Evolutionary conservation across 345 rosid species (phyloP).

Genomic region (Psidium guajava): DNA sequence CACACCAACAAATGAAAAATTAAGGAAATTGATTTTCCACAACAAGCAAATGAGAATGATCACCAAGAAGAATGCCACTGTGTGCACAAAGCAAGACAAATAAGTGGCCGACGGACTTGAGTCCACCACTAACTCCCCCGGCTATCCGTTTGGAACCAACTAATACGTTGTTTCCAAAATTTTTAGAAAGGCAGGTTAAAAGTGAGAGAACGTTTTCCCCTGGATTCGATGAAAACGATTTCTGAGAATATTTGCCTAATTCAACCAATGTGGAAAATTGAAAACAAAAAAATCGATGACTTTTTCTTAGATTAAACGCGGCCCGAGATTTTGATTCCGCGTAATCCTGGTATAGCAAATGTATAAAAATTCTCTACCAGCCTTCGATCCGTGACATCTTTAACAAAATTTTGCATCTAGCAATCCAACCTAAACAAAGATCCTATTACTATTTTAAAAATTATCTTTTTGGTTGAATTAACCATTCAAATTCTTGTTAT

Average conservation of each 20-base stretch:
- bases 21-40: too few relatives aligned
- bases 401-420: not conserved
- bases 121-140: not conserved
- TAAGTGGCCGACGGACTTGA: too few relatives aligned
- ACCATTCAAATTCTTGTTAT: not conserved
- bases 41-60: too few relatives aligned
- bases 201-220: not conserved
- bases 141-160: not conserved
- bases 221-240: not conserved
- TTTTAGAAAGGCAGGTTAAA: not conserved
- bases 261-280: not conserved
- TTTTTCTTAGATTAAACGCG: too few relatives aligned
- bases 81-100: too few relatives aligned
- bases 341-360: too few relatives aligned
- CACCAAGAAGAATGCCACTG: too few relatives aligned
- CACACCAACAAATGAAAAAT: too few relatives aligned
- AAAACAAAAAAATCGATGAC: too few relatives aligned
- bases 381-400: not conserved
- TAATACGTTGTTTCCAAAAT: not conserved
- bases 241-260: not conserved
- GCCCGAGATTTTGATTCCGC: too few relatives aligned
- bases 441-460: not conserved
- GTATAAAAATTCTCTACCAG: rapidly evolving
- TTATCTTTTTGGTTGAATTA: not conserved
- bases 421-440: not conserved